A percentile compares a stretch with the other conserved stretches of the same genome.
phyloP scores from a whole-genome alignment of 1,139 yeast genomes.

The Kodamaea plutei region DNA sequence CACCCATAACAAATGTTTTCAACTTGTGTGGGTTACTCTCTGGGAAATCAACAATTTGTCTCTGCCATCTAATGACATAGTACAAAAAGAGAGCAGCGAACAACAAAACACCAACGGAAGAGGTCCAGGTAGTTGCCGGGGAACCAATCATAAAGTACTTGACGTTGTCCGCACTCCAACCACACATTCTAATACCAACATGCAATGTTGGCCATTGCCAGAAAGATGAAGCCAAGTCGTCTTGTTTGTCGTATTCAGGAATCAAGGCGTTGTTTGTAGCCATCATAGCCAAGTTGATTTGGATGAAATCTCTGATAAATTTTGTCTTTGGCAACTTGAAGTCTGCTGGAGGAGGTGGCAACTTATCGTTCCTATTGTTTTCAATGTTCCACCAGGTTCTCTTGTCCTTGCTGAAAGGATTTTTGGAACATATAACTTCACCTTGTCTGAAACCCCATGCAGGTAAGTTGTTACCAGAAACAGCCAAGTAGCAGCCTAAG shows the following conservation, averaged over 20 bases:
- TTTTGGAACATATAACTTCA: slow-evolving; percentile 82
- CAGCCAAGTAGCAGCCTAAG: slow-evolving; percentile 81
- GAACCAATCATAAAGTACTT: slow-evolving; percentile 91
- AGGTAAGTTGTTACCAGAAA: slow-evolving; percentile 76
- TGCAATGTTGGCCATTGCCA: slow-evolving; percentile 99
- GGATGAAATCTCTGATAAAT: slow-evolving; percentile 86
- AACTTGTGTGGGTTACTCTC: slow-evolving; percentile 25
- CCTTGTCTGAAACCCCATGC: slow-evolving; percentile 99
- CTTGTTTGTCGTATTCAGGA: slow-evolving; percentile 89
- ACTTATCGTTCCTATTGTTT: slow-evolving; percentile 66
- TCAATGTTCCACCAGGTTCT: slow-evolving; percentile 99
- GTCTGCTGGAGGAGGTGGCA: slow-evolving; percentile 70
- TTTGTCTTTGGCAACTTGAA: slow-evolving; percentile 79
- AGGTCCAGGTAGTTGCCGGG: slow-evolving; percentile 93
- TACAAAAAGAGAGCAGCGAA: slow-evolving; percentile 55
- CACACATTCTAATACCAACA: slow-evolving; percentile 92
- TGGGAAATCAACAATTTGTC: slow-evolving; percentile 76
- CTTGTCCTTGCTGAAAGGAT: slow-evolving; percentile 79
- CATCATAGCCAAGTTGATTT: slow-evolving; percentile 96
- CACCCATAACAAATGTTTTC: slow-evolving; percentile 60
- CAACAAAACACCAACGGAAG: slow-evolving; percentile 62
- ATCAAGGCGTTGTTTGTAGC: slow-evolving; percentile 95
- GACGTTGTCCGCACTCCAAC: slow-evolving; percentile 79
- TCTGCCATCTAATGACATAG: slow-evolving; percentile 85
- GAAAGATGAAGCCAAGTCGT: slow-evolving; percentile 83